Evolutionary conservation across 306 rosid species (phyloP).

Genomic region (Sicyos edulis): DNA sequence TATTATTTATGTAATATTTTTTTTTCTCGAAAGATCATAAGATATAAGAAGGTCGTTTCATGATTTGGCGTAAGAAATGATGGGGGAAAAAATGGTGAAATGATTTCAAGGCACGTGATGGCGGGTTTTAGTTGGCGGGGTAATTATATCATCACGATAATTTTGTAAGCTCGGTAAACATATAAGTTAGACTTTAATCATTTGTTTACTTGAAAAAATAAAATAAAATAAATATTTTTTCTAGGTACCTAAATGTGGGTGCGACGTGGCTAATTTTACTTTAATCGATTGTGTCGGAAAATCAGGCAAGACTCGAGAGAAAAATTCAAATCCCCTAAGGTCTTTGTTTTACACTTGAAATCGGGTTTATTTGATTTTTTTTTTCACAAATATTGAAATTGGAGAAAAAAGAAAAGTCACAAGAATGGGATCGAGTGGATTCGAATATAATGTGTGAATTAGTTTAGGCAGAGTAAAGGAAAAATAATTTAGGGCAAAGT

Average conservation of each 20-base stretch:
- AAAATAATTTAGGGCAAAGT: too few species aligned
- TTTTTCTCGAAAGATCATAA: too few species aligned
- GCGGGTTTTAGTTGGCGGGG: not conserved
- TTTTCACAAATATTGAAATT: too few species aligned
- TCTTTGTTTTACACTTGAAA: too few species aligned
- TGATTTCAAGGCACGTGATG: not conserved
- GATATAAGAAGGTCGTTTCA: too few species aligned
- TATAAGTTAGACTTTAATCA: not conserved
- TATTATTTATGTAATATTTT: too few species aligned
- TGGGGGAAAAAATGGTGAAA: not conserved
- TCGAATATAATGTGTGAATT: too few species aligned
- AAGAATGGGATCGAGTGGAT: too few species aligned
- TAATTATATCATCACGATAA: slow-evolving; percentile 19
- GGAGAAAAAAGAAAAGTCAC: too few species aligned
- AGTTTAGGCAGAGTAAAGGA: too few species aligned
- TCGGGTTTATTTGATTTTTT: too few species aligned
- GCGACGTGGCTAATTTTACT: not conserved
- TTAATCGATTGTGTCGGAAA: slow-evolving; percentile 4
- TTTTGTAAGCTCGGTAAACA: not conserved
- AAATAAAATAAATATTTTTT: not conserved
- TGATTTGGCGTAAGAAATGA: not conserved
- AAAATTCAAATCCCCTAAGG: not conserved
- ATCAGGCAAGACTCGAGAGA: not conserved
- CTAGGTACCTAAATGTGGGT: not conserved
- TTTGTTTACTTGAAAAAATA: not conserved